These are phyloP conservation scores for Candida piceae DNA, from an alignment of 805 yeast species.

Conservation along the genomic window DNA sequence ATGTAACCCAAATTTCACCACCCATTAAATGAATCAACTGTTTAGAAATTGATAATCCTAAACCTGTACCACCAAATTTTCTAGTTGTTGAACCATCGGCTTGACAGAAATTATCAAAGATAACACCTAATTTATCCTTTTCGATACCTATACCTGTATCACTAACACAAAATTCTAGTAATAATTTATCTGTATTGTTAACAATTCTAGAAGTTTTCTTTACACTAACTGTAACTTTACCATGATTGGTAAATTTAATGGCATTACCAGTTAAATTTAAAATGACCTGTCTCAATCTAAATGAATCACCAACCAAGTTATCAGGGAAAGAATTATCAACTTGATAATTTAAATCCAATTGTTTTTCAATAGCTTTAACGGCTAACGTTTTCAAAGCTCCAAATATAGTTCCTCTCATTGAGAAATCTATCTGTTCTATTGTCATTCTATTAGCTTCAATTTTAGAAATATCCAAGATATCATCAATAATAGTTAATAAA, in stretches of 20 bases:
- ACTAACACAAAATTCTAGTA: conserved; percentile 77
- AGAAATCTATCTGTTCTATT: conserved; percentile 82
- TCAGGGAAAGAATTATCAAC: conserved; percentile 88
- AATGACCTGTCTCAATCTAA: conserved; percentile 82
- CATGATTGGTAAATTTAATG: conserved; percentile 78
- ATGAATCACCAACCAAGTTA: conserved; percentile 81
- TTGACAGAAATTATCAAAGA: conserved; percentile 86
- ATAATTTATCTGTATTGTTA: conserved; percentile 42
- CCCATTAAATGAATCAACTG: conserved; percentile 88
- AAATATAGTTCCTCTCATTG: conserved; percentile 80
- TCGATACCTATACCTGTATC: conserved; percentile 92
- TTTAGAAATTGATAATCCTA: conserved; percentile 83
- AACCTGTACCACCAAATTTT: conserved; percentile 90
- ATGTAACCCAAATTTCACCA: conserved; percentile 88
- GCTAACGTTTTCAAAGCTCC: conserved; percentile 88
- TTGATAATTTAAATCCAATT: conserved; percentile 71
- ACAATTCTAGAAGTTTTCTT: conserved; percentile 41
- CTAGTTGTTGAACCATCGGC: conserved; percentile 93
- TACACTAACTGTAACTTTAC: conserved; percentile 75
- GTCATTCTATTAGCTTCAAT: conserved; percentile 94
- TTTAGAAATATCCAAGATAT: conserved; percentile 85
- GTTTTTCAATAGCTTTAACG: conserved; percentile 84
- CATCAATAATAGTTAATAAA: conserved; percentile 80
- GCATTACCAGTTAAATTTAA: conserved; percentile 86
- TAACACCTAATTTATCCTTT: conserved; percentile 76